Evolutionary conservation across 2,329 filamentous ascomycete genomes (phyloP).

Genomic region (Byssochlamys sp.): DNA sequence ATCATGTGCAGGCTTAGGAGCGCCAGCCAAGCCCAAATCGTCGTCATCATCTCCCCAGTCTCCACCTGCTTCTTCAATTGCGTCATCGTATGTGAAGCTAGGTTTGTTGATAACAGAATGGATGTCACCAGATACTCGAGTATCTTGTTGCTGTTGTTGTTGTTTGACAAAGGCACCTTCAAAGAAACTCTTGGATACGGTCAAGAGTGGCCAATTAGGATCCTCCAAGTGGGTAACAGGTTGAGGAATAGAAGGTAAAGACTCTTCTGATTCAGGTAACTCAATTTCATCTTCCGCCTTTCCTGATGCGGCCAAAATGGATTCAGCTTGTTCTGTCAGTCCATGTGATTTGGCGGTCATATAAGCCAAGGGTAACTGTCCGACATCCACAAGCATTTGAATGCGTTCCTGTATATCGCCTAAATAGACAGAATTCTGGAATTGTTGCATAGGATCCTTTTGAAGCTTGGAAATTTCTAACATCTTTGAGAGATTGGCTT

Average conservation of each 20-base stretch:
- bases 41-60: slow-evolving; percentile 75
- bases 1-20: slow-evolving; percentile 62
- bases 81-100: too few relatives aligned
- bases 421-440: slow-evolving; percentile 90
- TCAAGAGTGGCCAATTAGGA: too few relatives aligned
- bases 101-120: too few relatives aligned
- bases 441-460: slow-evolving; percentile 87
- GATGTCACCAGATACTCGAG: too few relatives aligned
- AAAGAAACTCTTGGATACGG: too few relatives aligned
- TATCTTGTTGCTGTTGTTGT: too few relatives aligned
- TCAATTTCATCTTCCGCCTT: slow-evolving; percentile 83
- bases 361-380: slow-evolving; percentile 91
- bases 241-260: slow-evolving; percentile 58
- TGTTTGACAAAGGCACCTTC: too few relatives aligned
- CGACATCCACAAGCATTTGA: slow-evolving; percentile 98
- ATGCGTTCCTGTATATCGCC: slow-evolving; percentile 87
- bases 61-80: too few relatives aligned
- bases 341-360: slow-evolving; percentile 89
- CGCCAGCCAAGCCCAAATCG: slow-evolving; percentile 58
- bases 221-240: too few relatives aligned
- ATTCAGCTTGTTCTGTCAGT: slow-evolving; percentile 78
- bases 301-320: slow-evolving; percentile 81
- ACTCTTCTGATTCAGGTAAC: slow-evolving; percentile 61
- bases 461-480: slow-evolving; percentile 97
- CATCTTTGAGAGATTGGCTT: slow-evolving; percentile 87